A percentile compares a stretch with the other conserved stretches of the same genome.
These are phyloP conservation scores for Bipolaris bicolor DNA, from an alignment of 2,329 filamentous ascomycete species.

Conservation along the genomic window DNA sequence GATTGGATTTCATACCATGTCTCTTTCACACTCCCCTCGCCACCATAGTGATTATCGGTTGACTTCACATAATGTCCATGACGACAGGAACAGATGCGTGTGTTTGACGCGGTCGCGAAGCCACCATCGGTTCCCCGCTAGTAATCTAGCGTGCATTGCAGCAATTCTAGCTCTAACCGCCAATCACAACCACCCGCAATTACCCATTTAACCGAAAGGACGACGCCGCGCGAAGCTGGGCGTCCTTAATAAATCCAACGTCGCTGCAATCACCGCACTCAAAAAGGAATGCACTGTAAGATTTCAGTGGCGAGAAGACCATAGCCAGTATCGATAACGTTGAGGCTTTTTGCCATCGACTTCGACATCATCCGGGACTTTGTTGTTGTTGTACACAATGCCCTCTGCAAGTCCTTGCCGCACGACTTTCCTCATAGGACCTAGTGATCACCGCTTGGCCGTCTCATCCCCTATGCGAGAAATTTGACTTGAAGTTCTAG, in stretches of 20 bases:
- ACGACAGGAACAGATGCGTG: conserved; percentile 3
- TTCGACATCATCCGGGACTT: no score
- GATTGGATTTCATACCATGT: neutral
- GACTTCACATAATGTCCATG: conserved; percentile 2
- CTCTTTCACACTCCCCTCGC: neutral
- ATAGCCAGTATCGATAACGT: no score
- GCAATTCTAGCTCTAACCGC: neutral
- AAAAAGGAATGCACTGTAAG: neutral
- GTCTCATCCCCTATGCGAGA: no score
- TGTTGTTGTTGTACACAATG: no score
- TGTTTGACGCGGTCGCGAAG: conserved; percentile 7
- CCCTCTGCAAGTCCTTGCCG: no score
- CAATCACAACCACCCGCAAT: conserved; percentile 1
- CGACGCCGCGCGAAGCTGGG: neutral
- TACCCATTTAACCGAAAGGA: conserved; percentile 14
- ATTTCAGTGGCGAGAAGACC: no score
- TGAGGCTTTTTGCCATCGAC: no score
- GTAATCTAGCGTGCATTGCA: neutral
- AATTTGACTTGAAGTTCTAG: no score
- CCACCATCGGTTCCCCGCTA: conserved; percentile 5
- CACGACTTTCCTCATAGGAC: no score
- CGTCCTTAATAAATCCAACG: neutral
- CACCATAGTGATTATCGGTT: neutral
- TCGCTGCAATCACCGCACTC: neutral
- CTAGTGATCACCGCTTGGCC: no score